A percentile compares a stretch with the other conserved stretches of the same genome.
phyloP scores from a whole-genome alignment of 306 rosid genomes.

The Trifolium subterraneum region DNA sequence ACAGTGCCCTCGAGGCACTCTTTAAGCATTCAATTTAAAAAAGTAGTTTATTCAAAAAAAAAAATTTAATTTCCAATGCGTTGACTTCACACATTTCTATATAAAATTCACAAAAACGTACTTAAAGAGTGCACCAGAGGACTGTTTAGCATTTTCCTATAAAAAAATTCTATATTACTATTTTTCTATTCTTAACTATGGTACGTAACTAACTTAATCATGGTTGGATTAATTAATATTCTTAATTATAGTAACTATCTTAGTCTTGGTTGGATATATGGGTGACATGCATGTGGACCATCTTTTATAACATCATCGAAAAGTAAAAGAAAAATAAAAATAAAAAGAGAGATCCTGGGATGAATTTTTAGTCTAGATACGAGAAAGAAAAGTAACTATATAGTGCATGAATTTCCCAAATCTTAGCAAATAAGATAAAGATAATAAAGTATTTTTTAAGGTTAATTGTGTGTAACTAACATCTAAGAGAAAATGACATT shows the following conservation, averaged over 20 bases:
- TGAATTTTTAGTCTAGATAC: background rate
- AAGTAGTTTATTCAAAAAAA: no score
- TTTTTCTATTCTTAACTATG: no score
- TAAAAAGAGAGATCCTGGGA: background rate
- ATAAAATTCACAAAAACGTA: no score
- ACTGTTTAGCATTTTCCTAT: no score
- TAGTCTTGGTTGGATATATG: conserved; percentile 26
- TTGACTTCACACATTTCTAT: no score
- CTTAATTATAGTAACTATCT: conserved; percentile 11
- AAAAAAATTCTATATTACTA: no score
- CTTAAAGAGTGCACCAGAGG: no score
- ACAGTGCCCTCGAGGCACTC: no score
- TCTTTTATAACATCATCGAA: background rate
- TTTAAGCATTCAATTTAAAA: no score
- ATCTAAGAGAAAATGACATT: background rate
- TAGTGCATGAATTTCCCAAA: background rate
- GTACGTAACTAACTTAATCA: no score
- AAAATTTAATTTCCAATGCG: no score
- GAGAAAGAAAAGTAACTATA: background rate
- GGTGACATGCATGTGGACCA: conserved; percentile 32
- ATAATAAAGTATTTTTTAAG: background rate
- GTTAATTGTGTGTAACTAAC: background rate
- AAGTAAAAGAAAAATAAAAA: background rate
- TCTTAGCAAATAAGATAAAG: conserved; percentile 13
- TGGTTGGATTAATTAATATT: background rate